These are phyloP conservation scores for Zopfia rhizophila DNA, from an alignment of 2,329 filamentous ascomycete species.

Conservation along the genomic window DNA sequence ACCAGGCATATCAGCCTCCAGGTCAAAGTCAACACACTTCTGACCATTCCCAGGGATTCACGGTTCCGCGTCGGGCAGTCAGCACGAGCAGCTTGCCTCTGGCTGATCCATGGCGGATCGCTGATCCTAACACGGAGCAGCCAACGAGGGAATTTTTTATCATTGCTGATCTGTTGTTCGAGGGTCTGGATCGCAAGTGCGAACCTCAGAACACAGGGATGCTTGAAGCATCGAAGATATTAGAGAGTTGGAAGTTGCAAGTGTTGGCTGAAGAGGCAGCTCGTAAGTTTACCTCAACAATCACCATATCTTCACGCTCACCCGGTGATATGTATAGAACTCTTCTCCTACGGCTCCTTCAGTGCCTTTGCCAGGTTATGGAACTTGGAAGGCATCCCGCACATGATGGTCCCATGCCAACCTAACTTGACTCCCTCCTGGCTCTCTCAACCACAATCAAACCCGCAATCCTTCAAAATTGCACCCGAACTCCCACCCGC, in stretches of 20 bases:
- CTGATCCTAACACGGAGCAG: slow-evolving; percentile 41
- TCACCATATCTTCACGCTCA: neutral
- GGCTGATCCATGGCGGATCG: slow-evolving; percentile 49
- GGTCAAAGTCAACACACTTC: slow-evolving; percentile 22
- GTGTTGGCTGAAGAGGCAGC: slow-evolving; percentile 38
- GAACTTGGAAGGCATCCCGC: slow-evolving; percentile 45
- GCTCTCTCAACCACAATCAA: no score
- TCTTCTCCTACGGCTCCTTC: slow-evolving; percentile 42
- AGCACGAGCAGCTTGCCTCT: slow-evolving; percentile 39
- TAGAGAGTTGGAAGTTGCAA: slow-evolving; percentile 42
- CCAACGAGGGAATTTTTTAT: slow-evolving; percentile 50
- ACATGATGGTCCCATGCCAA: slow-evolving; percentile 46
- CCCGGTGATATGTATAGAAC: slow-evolving; percentile 21
- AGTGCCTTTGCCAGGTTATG: slow-evolving; percentile 45
- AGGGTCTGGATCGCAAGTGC: slow-evolving; percentile 44
- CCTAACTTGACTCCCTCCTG: slow-evolving; percentile 37
- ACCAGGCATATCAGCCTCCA: slow-evolving; percentile 42
- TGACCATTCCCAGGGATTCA: slow-evolving; percentile 31
- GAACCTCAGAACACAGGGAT: slow-evolving; percentile 48
- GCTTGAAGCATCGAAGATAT: slow-evolving; percentile 45
- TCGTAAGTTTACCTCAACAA: slow-evolving; percentile 31
- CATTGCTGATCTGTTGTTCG: slow-evolving; percentile 47
- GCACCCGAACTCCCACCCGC: slow-evolving; percentile 18
- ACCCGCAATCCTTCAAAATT: slow-evolving; percentile 36
- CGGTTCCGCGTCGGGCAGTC: slow-evolving; percentile 39